A percentile compares a stretch with the other conserved stretches of the same genome.
Evolutionary conservation across 257 asterid genomes (phyloP).

Genomic region (Jacaranda mimosifolia): DNA sequence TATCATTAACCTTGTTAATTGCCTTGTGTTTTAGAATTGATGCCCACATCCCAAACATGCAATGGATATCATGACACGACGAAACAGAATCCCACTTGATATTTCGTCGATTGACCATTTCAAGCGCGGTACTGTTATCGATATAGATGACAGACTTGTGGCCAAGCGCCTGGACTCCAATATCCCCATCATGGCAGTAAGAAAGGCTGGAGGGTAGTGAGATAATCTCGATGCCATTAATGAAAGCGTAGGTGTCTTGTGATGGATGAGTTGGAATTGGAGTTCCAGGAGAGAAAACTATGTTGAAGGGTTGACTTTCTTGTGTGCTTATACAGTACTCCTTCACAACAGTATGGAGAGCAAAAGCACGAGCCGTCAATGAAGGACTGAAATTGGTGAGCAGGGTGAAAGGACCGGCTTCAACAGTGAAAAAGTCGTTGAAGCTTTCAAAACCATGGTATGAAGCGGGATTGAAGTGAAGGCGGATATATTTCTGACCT

Average conservation of each 20-base stretch:
- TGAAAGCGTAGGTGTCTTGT: constrained; percentile 47
- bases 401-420: constrained; percentile 53
- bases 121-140: constrained; percentile 67
- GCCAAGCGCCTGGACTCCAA: constrained; percentile 57
- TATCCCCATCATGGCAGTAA: constrained; percentile 56
- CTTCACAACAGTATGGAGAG: constrained; percentile 43
- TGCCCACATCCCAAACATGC: constrained; percentile 54
- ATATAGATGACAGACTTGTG: constrained; percentile 51
- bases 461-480: constrained; percentile 50
- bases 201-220: constrained; percentile 49
- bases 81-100: constrained; percentile 52
- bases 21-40: constrained; percentile 36
- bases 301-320: constrained; percentile 39
- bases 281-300: constrained; percentile 54
- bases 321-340: constrained; percentile 59
- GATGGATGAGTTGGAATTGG: too few relatives aligned
- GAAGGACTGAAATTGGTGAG: constrained; percentile 58
- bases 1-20: constrained; percentile 23
- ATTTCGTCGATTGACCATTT: constrained; percentile 54
- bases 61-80: constrained; percentile 46
- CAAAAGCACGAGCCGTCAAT: constrained; percentile 50
- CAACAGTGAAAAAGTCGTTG: constrained; percentile 48
- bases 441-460: constrained; percentile 36
- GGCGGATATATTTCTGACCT: constrained; percentile 60
- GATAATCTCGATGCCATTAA: constrained; percentile 65